A percentile compares a stretch with the other conserved stretches of the same genome.
Conservation (phyloP, 2,329 filamentous ascomycete genomes). For the Xylaria sp. region DNA sequence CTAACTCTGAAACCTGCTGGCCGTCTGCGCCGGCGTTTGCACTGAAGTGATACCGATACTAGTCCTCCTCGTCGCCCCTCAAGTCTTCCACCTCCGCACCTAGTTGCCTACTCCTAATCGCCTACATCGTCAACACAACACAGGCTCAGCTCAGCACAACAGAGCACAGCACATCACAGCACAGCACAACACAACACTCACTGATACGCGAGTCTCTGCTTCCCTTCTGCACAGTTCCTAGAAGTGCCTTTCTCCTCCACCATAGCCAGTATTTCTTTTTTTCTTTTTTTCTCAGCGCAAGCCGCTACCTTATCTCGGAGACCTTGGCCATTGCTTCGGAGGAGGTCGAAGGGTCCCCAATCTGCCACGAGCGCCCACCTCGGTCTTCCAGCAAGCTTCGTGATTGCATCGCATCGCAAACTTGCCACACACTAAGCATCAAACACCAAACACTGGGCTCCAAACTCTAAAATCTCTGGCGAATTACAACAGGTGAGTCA, state of each 20-base stretch:
- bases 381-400: neutral
- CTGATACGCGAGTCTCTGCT: neutral
- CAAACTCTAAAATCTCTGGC: neutral
- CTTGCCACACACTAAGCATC: neutral
- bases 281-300: neutral
- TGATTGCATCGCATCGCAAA: slow-evolving; percentile 21
- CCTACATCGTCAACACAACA: slow-evolving; percentile 1
- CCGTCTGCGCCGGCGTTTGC: neutral
- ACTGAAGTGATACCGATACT: neutral
- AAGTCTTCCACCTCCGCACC: neutral
- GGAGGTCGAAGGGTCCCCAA: slow-evolving; percentile 2
- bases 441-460: neutral
- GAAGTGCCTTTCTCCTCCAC: slow-evolving; percentile 25
- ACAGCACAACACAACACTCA: neutral
- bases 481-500: slow-evolving; percentile 13
- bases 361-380: neutral
- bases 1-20: neutral
- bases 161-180: neutral
- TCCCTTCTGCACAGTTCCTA: slow-evolving; percentile 4
- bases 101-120: slow-evolving; percentile 16
- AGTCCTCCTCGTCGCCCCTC: neutral
- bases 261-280: neutral
- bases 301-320: neutral
- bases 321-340: neutral
- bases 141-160: neutral